Evolutionary conservation across 148 eudicot species (phyloP), one percentile per base, ranked within the genome.

Genomic region (Agrostemma githago): DNA sequence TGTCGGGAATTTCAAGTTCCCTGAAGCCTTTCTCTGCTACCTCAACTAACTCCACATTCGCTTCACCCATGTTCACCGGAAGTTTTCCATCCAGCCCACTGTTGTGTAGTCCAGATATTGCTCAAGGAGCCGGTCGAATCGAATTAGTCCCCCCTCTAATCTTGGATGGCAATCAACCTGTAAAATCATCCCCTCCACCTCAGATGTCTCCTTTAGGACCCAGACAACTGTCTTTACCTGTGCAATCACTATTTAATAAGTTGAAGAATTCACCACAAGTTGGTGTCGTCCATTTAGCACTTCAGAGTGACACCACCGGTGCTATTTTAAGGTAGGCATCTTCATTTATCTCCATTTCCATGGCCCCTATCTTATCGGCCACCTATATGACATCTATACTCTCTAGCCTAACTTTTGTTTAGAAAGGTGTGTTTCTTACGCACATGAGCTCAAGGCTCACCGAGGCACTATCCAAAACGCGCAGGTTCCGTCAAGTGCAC

Each of bases 71-170:
- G 83, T 92, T 96, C 78, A 96, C 99, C 11, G 97, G 99, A 74
- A 96, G 99, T 84, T 96, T 96, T 80, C 94, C 97, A 44, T 90
- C 96, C 26, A 96, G 90, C 82, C 99, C 97, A 66, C 84, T 82
- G 54, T 42, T 95, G 43, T 90, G 81, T 74, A 92, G 97, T 85
- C 98, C 98, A 61, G 97, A 90, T 78, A 10, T 86, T 74, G 83
- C 88, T 11, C 84, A 85, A 41, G 83, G 85, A 76, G 66, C 76
- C 70, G 90, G 92, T 34, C 85, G 86, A 79, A 85, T 90, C 58
- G 99, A 95, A 85, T 74, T 85, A 75, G 97, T 92, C 21, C 96
- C 99, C 56, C 99, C 97, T 76, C 77, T 96, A 75, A 92, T 90
- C 82, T 89, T 92, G 80, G 99, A 96, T 84, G 96, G 97, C 59